A percentile compares a stretch with the other conserved stretches of the same genome.
Evolutionary conservation across 1,139 yeast genomes (phyloP).

Genomic region (Candida neerlandica): DNA sequence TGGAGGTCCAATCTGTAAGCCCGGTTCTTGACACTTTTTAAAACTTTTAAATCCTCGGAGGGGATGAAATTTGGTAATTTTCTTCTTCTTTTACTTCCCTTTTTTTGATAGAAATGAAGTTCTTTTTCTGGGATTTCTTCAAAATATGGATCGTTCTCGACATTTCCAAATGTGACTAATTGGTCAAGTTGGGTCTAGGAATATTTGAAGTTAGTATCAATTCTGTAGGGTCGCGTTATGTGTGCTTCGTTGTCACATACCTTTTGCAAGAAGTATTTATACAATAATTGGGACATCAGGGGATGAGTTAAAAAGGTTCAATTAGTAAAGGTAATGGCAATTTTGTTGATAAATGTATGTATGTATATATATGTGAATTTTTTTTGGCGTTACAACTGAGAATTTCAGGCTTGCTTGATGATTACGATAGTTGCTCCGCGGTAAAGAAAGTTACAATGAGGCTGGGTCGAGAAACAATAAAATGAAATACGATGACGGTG

Average conservation of each 20-base stretch:
- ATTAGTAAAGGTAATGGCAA: neutral
- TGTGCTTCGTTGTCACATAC: conserved; percentile 25
- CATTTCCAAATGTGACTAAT: conserved; percentile 36
- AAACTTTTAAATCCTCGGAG: conserved; percentile 50
- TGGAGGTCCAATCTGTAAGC: conserved; percentile 70
- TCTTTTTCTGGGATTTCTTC: conserved; percentile 53
- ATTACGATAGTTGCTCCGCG: neutral
- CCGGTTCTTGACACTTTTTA: conserved; percentile 56
- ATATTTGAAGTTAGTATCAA: conserved; percentile 9
- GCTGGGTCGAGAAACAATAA: neutral
- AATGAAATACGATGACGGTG: too few relatives aligned
- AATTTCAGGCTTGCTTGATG: neutral
- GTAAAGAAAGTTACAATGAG: neutral
- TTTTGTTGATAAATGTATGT: neutral
- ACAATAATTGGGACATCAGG: conserved; percentile 23
- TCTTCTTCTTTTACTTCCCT: conserved; percentile 51
- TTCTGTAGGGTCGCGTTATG: neutral
- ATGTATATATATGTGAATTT: neutral
- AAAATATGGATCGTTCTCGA: conserved; percentile 46
- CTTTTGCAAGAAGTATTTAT: conserved; percentile 38
- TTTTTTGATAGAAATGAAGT: conserved; percentile 46
- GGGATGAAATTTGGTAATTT: conserved; percentile 59
- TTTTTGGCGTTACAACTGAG: neutral
- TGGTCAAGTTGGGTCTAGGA: conserved; percentile 40
- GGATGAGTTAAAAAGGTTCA: neutral